phyloP scores from a whole-genome alignment of 257 asterid genomes.

The Eustoma russellianum region DNA sequence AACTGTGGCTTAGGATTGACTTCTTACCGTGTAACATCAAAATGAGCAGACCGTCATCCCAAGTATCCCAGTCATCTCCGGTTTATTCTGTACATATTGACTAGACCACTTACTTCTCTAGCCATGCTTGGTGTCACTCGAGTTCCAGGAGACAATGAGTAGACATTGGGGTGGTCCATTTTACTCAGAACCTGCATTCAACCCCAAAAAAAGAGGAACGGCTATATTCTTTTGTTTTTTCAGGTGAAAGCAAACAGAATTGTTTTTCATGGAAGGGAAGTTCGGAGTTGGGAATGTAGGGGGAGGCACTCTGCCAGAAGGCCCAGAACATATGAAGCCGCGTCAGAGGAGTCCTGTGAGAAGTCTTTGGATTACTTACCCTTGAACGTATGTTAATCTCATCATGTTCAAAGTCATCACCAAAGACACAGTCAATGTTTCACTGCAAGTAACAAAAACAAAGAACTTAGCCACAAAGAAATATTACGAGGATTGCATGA shows the following conservation, averaged over 20 bases:
- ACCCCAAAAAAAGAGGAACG: too few species aligned
- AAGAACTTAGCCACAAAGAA: slow-evolving; percentile 2
- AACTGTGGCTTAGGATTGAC: not conserved
- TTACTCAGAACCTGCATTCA: slow-evolving; percentile 49
- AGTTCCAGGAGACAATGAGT: slow-evolving; percentile 87
- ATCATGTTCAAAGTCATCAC: slow-evolving; percentile 61
- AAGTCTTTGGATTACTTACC: slow-evolving; percentile 27
- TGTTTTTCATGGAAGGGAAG: too few species aligned
- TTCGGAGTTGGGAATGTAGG: too few species aligned
- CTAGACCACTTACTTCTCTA: slow-evolving; percentile 46
- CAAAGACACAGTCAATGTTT: slow-evolving; percentile 89
- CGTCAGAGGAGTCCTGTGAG: slow-evolving; percentile 1
- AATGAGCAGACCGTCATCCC: slow-evolving; percentile 74
- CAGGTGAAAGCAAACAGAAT: too few species aligned
- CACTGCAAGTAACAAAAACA: slow-evolving; percentile 36
- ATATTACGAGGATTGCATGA: not conserved
- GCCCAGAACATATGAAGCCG: slow-evolving; percentile 3
- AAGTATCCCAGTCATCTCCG: slow-evolving; percentile 96
- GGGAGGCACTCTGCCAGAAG: not conserved
- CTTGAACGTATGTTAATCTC: slow-evolving; percentile 83
- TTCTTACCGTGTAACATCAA: slow-evolving; percentile 61
- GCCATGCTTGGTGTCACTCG: slow-evolving; percentile 79
- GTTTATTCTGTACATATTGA: slow-evolving; percentile 91
- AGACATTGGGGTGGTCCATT: slow-evolving; percentile 44
- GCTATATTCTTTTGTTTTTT: too few species aligned